phyloP scores from a whole-genome alignment of 1,284 basidiomycete genomes.

The Violaceomyces palustris region DNA sequence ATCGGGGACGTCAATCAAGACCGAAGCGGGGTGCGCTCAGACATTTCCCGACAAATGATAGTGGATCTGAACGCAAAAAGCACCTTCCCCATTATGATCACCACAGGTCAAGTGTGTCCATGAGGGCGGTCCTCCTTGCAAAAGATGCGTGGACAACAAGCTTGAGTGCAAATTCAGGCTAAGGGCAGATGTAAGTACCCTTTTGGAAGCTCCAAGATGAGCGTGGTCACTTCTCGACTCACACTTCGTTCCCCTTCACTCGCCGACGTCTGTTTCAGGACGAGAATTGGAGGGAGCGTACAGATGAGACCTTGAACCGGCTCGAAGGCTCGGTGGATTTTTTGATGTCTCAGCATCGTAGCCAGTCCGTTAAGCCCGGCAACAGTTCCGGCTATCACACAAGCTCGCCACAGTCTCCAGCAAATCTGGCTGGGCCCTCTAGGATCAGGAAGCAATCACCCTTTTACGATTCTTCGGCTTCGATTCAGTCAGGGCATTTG shows the following conservation, averaged over 20 bases:
- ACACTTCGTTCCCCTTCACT: neutral
- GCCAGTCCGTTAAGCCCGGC: slow-evolving; percentile 6
- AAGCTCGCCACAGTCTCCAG: slow-evolving; percentile 1
- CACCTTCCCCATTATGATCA: neutral
- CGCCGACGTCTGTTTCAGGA: slow-evolving; percentile 4
- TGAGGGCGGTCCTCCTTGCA: slow-evolving; percentile 39
- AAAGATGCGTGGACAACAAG: slow-evolving; percentile 32
- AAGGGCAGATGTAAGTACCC: slow-evolving; percentile 15
- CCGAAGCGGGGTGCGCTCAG: too few relatives aligned
- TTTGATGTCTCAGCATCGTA: slow-evolving; percentile 19
- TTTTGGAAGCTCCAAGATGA: neutral
- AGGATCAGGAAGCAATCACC: slow-evolving; percentile 7
- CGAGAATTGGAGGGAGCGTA: slow-evolving; percentile 40
- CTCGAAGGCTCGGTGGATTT: slow-evolving; percentile 32
- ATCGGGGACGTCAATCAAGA: too few relatives aligned
- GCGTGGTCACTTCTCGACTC: neutral
- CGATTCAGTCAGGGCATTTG: neutral
- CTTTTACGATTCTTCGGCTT: neutral
- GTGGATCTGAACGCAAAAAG: neutral
- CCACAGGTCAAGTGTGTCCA: slow-evolving; percentile 32
- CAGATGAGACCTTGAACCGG: slow-evolving; percentile 29
- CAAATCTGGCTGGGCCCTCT: slow-evolving; percentile 10
- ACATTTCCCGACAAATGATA: neutral
- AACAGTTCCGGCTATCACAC: slow-evolving; percentile 2
- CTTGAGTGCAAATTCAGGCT: slow-evolving; percentile 45